Percentiles rank a stretch among this genome's conserved stretches.
Evolutionary conservation across 345 rosid genomes (phyloP).

Genomic region (Eucalyptus curtisii): DNA sequence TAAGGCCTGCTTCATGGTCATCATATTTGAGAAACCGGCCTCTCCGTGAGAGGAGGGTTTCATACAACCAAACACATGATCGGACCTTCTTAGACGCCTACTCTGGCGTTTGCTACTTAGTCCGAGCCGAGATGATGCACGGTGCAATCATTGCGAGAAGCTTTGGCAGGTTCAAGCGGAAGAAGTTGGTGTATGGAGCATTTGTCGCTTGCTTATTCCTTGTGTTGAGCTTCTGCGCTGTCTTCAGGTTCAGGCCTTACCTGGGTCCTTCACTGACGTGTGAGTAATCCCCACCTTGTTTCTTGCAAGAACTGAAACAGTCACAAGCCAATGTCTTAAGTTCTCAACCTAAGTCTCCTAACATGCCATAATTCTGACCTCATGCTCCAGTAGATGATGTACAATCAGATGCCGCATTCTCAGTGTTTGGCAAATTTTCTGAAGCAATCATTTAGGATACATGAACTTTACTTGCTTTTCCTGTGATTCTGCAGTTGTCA

Average conservation of each 20-base stretch:
- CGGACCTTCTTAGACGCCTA: background rate
- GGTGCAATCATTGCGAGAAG: background rate
- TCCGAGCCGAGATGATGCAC: background rate
- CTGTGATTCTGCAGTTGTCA: constrained; percentile 2
- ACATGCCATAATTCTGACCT: background rate
- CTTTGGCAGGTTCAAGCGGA: constrained; percentile 1
- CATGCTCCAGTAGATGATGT: background rate
- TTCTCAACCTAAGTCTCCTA: background rate
- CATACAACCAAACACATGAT: background rate
- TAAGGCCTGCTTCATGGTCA: background rate
- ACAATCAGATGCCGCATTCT: no score
- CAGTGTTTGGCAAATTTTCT: background rate
- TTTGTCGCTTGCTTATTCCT: constrained; percentile 1
- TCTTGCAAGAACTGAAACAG: background rate
- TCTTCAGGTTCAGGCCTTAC: constrained; percentile 18
- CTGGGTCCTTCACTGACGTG: background rate
- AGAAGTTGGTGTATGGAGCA: constrained; percentile 3
- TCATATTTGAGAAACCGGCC: background rate
- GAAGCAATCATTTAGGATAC: background rate
- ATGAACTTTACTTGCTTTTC: background rate
- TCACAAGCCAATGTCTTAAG: background rate
- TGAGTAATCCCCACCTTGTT: background rate
- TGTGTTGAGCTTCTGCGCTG: constrained; percentile 1
- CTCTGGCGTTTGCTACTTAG: background rate
- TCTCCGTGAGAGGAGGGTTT: background rate